Percentiles rank a stretch among this genome's conserved stretches.
phyloP scores from a whole-genome alignment of 2,329 filamentous ascomycete genomes.

The Parastagonospora avenae region DNA sequence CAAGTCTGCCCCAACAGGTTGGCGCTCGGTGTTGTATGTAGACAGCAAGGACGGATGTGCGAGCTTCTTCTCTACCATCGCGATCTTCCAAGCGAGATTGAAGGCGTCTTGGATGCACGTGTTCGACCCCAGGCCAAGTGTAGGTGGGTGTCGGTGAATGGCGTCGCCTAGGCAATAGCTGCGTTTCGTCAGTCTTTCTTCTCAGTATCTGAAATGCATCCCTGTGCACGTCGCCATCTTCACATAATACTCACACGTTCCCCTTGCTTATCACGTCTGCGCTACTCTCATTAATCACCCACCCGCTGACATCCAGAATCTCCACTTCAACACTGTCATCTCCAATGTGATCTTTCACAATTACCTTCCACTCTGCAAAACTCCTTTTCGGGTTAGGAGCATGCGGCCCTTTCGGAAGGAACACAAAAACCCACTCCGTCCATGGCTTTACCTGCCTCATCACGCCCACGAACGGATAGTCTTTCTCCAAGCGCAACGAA shows the following conservation, averaged over 20 bases:
- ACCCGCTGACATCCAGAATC: constrained; percentile 13
- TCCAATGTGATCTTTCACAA: constrained; percentile 13
- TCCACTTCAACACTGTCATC: constrained; percentile 13
- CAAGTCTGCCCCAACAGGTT: constrained; percentile 30
- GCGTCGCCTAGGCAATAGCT: constrained; percentile 18
- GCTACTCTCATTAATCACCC: constrained; percentile 20
- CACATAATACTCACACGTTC: constrained; percentile 10
- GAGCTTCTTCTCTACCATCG: constrained; percentile 33
- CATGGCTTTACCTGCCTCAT: constrained; percentile 68
- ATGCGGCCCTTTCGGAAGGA: constrained; percentile 16
- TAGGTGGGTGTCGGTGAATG: constrained; percentile 32
- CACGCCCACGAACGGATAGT: constrained; percentile 57
- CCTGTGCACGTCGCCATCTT: not conserved
- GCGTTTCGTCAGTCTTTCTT: not conserved
- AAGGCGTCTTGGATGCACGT: constrained; percentile 45
- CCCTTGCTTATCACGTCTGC: constrained; percentile 18
- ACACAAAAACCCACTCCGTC: constrained; percentile 59
- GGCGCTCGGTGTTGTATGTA: constrained; percentile 40
- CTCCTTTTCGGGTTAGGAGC: constrained; percentile 3
- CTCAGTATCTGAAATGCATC: no score
- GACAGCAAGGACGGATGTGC: constrained; percentile 33
- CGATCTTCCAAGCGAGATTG: constrained; percentile 48
- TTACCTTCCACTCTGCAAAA: constrained; percentile 15
- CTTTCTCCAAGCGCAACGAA: constrained; percentile 60
- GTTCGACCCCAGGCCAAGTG: constrained; percentile 29